Evolutionary conservation across 23 red algal genomes (phyloP).

Genomic region (Gracilariopsis chorda): DNA sequence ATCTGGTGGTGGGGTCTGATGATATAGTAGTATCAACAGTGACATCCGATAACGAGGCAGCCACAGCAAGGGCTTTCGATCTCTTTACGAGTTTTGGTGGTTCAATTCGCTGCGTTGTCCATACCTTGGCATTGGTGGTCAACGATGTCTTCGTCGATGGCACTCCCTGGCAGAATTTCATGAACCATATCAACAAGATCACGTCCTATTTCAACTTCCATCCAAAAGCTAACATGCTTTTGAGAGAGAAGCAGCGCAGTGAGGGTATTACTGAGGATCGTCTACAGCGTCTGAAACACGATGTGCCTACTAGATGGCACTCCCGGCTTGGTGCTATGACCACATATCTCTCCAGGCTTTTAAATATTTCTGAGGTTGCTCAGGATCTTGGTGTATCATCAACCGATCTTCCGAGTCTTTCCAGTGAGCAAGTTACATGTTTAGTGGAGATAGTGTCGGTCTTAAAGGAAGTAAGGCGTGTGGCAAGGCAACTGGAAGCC

Average conservation of each 20-base stretch:
- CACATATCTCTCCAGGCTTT: neutral
- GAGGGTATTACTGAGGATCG: neutral
- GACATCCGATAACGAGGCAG: neutral
- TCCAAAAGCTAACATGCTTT: neutral
- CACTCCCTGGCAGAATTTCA: neutral
- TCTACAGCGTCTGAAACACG: neutral
- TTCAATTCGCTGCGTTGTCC: neutral
- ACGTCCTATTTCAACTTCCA: neutral
- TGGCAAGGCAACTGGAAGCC: neutral
- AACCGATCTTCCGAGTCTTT: neutral
- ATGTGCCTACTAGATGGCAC: neutral
- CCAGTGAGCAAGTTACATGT: neutral
- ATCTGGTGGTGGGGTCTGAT: neutral
- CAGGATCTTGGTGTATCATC: neutral
- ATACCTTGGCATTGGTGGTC: neutral
- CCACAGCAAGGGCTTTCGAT: neutral
- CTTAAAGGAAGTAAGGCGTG: neutral
- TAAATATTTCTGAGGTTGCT: neutral
- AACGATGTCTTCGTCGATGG: neutral
- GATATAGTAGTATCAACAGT: neutral
- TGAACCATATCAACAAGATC: neutral
- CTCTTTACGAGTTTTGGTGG: neutral
- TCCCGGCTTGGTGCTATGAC: neutral
- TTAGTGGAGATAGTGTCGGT: neutral
- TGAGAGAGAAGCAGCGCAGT: neutral